phyloP scores from a whole-genome alignment of 176 grass and related monocot species.

The Ensete glaucum region DNA sequence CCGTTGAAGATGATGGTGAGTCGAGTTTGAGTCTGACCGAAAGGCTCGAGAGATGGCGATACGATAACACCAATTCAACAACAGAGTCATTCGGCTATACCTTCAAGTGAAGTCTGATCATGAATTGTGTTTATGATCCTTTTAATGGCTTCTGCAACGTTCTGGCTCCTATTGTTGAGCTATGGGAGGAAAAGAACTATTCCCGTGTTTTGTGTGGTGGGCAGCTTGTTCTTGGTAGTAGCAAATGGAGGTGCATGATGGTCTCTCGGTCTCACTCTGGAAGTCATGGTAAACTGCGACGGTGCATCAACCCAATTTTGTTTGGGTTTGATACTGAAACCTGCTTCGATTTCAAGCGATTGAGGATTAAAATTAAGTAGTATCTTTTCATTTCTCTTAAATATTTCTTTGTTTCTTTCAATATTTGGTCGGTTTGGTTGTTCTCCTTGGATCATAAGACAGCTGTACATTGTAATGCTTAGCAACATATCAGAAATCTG shows the following conservation, averaged over 20 bases:
- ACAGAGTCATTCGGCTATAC: slow-evolving; percentile 1
- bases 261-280: slow-evolving; percentile 12
- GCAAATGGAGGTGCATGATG: slow-evolving; percentile 5
- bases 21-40: slow-evolving; percentile 41
- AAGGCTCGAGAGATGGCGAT: slow-evolving; percentile 55
- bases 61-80: slow-evolving; percentile 43
- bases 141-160: not conserved
- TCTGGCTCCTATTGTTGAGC: not conserved
- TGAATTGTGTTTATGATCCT: not conserved
- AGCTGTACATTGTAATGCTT: not conserved
- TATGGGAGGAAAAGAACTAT: not conserved
- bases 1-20: slow-evolving; percentile 27
- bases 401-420: not conserved
- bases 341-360: slow-evolving; percentile 1
- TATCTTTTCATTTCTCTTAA: not conserved
- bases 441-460: not conserved
- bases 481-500: not conserved
- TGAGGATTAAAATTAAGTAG: slow-evolving; percentile 1
- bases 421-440: not conserved
- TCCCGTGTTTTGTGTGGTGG: not conserved
- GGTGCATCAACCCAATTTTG: not conserved
- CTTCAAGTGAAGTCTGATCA: slow-evolving; percentile 1
- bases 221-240: not conserved
- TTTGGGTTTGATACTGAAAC: slow-evolving; percentile 20
- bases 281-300: slow-evolving; percentile 10